Evolutionary conservation across 1,139 yeast genomes (phyloP), one percentile per base, ranked within the genome.

Genomic region (Suhomyces wounanorum): DNA sequence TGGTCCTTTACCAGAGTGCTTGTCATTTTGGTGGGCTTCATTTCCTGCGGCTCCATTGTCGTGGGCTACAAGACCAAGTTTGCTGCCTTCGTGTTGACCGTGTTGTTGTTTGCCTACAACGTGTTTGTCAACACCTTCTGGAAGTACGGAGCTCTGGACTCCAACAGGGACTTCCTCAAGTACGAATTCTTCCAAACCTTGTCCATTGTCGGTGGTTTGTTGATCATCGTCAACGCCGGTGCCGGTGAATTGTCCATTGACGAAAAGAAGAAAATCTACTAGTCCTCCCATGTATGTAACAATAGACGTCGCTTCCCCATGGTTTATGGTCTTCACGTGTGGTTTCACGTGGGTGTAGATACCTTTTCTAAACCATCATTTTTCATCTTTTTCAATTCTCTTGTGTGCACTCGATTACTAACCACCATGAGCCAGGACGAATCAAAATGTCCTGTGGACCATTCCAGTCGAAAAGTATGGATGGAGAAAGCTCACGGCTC

Each of bases 171-270:
- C 72, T 89, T 86, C 70, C 76, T 91, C 68, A 89, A 90, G 68
- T 94, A 92, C 69, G 98, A 91, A 68, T 90, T 89, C 69, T 94
- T 89, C 80, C 99, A 94, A 73, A 90, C 96, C 42, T 79, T 94
- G 65, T 87, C 96, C 53, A 94, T 94, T 67, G 94, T 94, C 52
- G 99, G 99, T 49, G 99, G 98, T 1, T 81, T 94, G 59, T 74
- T 94, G 56, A 77, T 94, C 61, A 89, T 95, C 58, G 97, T 90
- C 58, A 90, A 89, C 71, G 90, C 97, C 8, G 99, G 99, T 58
- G 98, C 99, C 40, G 99, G 99, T 47, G 95, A 89, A 62, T 78
- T 92, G 59, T 89, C 97, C 36, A 76, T 94, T 55, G 99, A 94
- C 67, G 97, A 91, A 71, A 94, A 94, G 87, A 92, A 94, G 78